Evolutionary conservation across 2,329 filamentous ascomycete species (phyloP), one percentile per base, ranked within the genome.

Genomic region (Aureobasidium sp.): DNA sequence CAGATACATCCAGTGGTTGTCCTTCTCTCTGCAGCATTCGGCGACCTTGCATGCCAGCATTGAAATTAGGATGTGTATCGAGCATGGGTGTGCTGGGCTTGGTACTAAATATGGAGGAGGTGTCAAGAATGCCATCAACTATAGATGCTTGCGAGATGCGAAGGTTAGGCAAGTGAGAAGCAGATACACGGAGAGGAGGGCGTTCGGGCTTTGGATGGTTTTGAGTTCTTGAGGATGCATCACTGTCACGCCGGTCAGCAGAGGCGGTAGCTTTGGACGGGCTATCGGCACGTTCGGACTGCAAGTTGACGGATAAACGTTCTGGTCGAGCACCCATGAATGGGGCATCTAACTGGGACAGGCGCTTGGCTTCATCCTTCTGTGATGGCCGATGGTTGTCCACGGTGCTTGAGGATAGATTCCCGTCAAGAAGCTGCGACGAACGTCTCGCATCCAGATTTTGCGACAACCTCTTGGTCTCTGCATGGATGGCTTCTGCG

Each of bases 131-230:
- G 16, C 62, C 42, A 61, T 65, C 29, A 61, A 67, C 70, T 6
- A 78, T 79, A 3, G 77, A 78, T 2, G 77, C 70, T 54, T 76
- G 68, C 8, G 78, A 80, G 29, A 74, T 70, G 16, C 75, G 72
- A 61, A 74, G 79, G 11, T 76, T 77, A 4, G 78, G 78, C n/a
- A 80, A 66, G 65, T 80, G 78, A 27, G 78, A 80, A 49, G 74
- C 70, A 25, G 77, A 76, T 27, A 79, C 72, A 32, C 75, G 72
- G 7, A 76, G 67, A 66, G 79, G 67, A 10, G 75, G 73, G 11
- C 39, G 61, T 29, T 53, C 58, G 37, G n/a, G 50, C 32, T 58
- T 58, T n/a, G 21, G 27, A n/a, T 39, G 39, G 2, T 11, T 42
- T 8, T 37, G 27, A 14, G 42, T 39, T 9, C 14, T 49, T 8